These are phyloP conservation scores for Epichloe sylvatica DNA, from an alignment of 2,329 filamentous ascomycete species.

Conservation along the genomic window DNA sequence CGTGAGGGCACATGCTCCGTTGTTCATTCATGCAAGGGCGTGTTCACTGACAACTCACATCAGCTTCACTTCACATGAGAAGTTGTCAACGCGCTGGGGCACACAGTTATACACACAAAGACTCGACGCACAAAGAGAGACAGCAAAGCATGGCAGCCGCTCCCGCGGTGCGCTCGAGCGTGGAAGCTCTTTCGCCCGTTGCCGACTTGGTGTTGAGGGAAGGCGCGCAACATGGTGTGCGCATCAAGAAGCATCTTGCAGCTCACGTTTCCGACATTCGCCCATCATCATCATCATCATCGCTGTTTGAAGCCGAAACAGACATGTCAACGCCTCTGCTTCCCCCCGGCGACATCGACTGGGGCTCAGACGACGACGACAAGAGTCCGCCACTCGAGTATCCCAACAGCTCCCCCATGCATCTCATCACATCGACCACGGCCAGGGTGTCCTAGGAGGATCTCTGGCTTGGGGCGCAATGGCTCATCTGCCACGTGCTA, in stretches of 20 bases:
- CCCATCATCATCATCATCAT: not conserved
- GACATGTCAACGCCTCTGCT: not conserved
- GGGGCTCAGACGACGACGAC: conserved; percentile 4
- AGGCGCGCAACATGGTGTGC: not conserved
- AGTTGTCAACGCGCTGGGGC: not conserved
- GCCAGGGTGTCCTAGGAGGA: conserved; percentile 11
- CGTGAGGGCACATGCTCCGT: no score
- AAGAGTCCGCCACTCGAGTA: not conserved
- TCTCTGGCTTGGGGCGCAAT: conserved; percentile 13
- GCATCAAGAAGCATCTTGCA: not conserved
- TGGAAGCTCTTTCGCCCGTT: not conserved
- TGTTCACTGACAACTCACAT: not conserved
- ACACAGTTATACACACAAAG: no score
- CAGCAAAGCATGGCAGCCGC: not conserved
- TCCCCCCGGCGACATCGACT: conserved; percentile 6
- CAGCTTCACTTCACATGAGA: not conserved
- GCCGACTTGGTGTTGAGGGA: not conserved
- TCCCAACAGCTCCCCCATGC: not conserved
- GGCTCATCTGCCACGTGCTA: conserved; percentile 14
- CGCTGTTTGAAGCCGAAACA: not conserved
- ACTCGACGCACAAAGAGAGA: not conserved
- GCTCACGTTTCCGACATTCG: not conserved
- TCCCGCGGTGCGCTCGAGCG: not conserved
- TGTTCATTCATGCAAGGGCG: not conserved
- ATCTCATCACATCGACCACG: not conserved